A percentile compares a stretch with the other conserved stretches of the same genome.
These are phyloP conservation scores for Pyricularia grisea DNA, from an alignment of 2,329 filamentous ascomycete species.

Conservation along the genomic window DNA sequence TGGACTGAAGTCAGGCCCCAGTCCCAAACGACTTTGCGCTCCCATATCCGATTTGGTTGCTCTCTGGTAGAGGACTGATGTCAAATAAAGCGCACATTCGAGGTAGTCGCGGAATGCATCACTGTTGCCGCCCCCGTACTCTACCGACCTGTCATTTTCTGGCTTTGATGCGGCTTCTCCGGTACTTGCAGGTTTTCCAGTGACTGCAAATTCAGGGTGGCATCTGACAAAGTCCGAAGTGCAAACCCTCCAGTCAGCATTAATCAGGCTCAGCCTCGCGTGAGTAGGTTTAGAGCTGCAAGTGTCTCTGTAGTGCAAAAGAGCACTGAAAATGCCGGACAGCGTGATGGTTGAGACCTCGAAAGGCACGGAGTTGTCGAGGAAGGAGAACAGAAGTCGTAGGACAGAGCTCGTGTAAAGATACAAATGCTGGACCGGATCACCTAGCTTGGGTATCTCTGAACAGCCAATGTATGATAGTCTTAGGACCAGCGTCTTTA, in stretches of 20 bases:
- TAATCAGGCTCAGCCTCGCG: background rate
- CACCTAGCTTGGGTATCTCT: conserved; percentile 22
- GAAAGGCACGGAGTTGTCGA: conserved; percentile 22
- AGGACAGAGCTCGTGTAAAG: conserved; percentile 7
- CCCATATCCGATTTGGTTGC: conserved; percentile 17
- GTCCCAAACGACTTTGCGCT: background rate
- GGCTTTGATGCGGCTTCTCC: background rate
- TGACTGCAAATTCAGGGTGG: background rate
- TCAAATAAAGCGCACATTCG: conserved; percentile 26
- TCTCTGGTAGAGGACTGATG: conserved; percentile 30
- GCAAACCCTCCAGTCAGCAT: background rate
- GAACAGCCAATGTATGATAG: conserved; percentile 42
- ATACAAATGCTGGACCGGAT: conserved; percentile 13
- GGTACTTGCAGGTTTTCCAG: background rate
- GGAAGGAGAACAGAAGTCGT: conserved; percentile 15
- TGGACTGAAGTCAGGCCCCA: background rate
- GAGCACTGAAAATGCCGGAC: conserved; percentile 21
- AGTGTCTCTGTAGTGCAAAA: conserved; percentile 26
- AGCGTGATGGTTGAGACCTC: conserved; percentile 27
- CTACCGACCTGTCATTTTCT: background rate
- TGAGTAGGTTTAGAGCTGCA: conserved; percentile 13
- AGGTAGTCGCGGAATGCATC: conserved; percentile 22
- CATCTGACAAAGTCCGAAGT: background rate
- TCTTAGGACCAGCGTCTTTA: conserved; percentile 29
- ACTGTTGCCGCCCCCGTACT: background rate